Evolutionary conservation across 2,329 filamentous ascomycete species (phyloP).

Genomic region (Ilyonectria mors-panacis): DNA sequence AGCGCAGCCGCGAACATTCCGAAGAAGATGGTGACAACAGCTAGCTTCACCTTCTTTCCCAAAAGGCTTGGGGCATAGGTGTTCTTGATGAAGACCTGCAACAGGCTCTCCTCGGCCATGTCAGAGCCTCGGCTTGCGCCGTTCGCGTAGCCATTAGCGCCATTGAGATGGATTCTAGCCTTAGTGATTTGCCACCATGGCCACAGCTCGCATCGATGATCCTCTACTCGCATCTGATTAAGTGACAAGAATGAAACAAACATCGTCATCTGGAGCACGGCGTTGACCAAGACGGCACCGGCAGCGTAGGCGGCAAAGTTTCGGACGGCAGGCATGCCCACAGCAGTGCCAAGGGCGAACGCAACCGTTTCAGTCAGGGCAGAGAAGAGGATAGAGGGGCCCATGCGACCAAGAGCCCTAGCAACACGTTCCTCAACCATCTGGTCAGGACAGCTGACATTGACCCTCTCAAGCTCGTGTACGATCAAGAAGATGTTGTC

Average conservation of each 20-base stretch:
- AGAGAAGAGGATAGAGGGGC: conserved; percentile 94
- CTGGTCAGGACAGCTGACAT: conserved; percentile 90
- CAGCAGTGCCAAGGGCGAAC: conserved; percentile 92
- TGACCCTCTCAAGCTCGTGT: conserved; percentile 96
- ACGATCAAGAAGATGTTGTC: conserved; percentile 99
- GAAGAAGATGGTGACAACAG: conserved; percentile 85
- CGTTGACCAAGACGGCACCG: conserved; percentile 97
- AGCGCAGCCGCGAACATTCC: conserved; percentile 89
- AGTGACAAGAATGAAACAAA: conserved; percentile 93
- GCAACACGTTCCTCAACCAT: conserved; percentile 89
- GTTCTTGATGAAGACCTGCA: conserved; percentile 93
- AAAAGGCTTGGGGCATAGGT: conserved; percentile 88
- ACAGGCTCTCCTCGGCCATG: conserved; percentile 83
- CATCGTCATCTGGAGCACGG: conserved; percentile 96
- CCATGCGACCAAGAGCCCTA: conserved; percentile 93
- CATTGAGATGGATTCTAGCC: conserved; percentile 76
- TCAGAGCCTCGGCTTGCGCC: conserved; percentile 76
- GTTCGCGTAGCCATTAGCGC: conserved; percentile 67
- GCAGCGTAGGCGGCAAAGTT: conserved; percentile 98
- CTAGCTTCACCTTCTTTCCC: conserved; percentile 83
- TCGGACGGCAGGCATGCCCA: conserved; percentile 97
- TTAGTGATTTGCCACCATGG: conserved; percentile 88
- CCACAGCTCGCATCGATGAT: conserved; percentile 90
- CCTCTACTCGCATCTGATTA: conserved; percentile 93
- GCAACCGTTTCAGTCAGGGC: conserved; percentile 95